Evolutionary conservation across 2,329 filamentous ascomycete species (phyloP), one percentile per base, ranked within the genome.

Genomic region (Colletotrichum kahawae): DNA sequence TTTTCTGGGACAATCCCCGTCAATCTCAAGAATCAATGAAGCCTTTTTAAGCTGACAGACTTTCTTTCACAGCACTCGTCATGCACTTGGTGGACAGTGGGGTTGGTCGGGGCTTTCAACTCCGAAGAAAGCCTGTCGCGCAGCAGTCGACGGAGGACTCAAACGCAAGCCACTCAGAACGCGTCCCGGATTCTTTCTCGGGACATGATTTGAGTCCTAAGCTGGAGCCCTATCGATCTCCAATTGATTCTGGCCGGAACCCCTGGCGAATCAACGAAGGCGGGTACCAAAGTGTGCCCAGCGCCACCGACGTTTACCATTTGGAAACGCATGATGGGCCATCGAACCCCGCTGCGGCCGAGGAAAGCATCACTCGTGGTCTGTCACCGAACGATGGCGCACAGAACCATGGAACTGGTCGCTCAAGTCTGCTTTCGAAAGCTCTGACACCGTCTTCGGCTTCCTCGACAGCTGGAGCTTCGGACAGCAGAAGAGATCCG

Each of bases 371-470:
- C 0, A n/a, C 18, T 43, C 2, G 1, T n/a, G 36, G 36, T 5
- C 36, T 18, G 4, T 18, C 36, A 2, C 1, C 0, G 1, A 43
- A 18, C 0, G 36, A 18, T 18, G 36, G 16, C 16, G 0, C 8
- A 5, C 38, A n/a, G 18, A 10, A n/a, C 38, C n/a, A 1, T 0
- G 0, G 16, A n/a, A 43, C 0, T 0, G 8, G 0, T 43, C 16
- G 3, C 16, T 8, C 16, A n/a, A 5, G 5, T 10, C 1, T n/a
- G 2, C 1, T 10, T n/a, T n/a, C 38, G 1, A 0, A 3, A 43
- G 38, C 8, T 43, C 0, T 0, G 16, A 43, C 0, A 3, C 38
- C 38, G 3, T 43, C 38, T 6, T 43, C 38, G 2, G 16, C 16
- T n/a, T 43, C 38, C 0, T 43, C 38, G 3, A 43, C 38, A 43